These are phyloP conservation scores for Capronia coronata DNA, from an alignment of 2,329 filamentous ascomycete species.

Conservation along the genomic window DNA sequence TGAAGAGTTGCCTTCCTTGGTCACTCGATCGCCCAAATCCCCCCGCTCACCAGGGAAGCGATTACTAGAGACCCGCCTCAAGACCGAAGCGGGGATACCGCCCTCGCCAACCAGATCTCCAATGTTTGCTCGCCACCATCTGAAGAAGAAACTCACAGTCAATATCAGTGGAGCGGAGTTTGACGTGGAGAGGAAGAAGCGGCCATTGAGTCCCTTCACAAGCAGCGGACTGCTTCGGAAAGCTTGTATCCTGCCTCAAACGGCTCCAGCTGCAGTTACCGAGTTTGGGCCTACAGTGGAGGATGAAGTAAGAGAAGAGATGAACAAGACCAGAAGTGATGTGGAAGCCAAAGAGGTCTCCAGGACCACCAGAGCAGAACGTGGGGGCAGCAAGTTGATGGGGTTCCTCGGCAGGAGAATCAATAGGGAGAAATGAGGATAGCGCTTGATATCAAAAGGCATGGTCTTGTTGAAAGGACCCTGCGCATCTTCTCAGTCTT, in stretches of 20 bases:
- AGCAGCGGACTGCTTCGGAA: slow-evolving; percentile 25
- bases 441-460: background rate
- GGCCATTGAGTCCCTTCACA: slow-evolving; percentile 26
- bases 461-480: too few relatives aligned
- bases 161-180: slow-evolving; percentile 19
- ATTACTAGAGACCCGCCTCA: background rate
- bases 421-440: slow-evolving; percentile 5
- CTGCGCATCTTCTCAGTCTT: background rate
- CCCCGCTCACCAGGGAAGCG: background rate
- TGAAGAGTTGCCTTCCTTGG: slow-evolving; percentile 17
- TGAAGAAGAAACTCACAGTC: slow-evolving; percentile 23
- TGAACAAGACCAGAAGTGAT: background rate
- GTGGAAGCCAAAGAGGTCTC: slow-evolving; percentile 1
- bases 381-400: slow-evolving; percentile 20
- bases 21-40: slow-evolving; percentile 21
- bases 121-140: slow-evolving; percentile 8
- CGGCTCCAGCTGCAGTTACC: slow-evolving; percentile 19
- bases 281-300: slow-evolving; percentile 23
- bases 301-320: slow-evolving; percentile 11
- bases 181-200: slow-evolving; percentile 13
- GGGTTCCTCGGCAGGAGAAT: slow-evolving; percentile 21
- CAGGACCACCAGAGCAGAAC: slow-evolving; percentile 19
- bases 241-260: slow-evolving; percentile 9
- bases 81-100: slow-evolving; percentile 9
- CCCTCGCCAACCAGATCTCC: slow-evolving; percentile 15